Evolutionary conservation across 805 yeast genomes (phyloP), one percentile per base, ranked within the genome.

Genomic region (Starmerella apicola): DNA sequence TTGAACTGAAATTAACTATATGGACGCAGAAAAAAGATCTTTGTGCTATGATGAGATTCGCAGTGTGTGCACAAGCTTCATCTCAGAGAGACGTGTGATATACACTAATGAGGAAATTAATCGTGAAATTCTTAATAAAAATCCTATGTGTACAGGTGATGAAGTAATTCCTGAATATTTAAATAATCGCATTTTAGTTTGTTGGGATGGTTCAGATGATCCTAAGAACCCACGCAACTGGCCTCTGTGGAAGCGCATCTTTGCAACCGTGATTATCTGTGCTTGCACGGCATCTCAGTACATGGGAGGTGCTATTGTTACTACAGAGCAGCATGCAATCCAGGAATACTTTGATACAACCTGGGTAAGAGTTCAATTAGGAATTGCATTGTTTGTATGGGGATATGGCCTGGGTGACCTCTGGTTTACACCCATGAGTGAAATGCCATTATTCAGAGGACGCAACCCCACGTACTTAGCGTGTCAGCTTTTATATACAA

Each of bases 401-500:
- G 81, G 79, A 4, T 74, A 74, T 51, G 81, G 76, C 32, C 31
- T 72, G 21, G 77, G 78, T 2, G 76, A 77, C 1, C 57, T 74
- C 58, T 46, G 72, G 5, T 67, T 72, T 34, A 65, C 75, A 0
- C 79, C 81, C 5, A 50, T 74, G 50, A 66, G 75, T 7, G 81
- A 75, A 53, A 41, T 66, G 43, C 51, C 53, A 2, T 10, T 31
- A 4, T 67, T 71, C 9, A 53, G 56, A 6, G 78, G 78, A 5
- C 61, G 79, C 44, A 66, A 68, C 34, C 59, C 62, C 26, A 60
- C 71, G 30, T 74, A 72, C 50, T 55, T 67, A 24, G 34, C 57
- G 19, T 62, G 78, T 1, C 55, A 72, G 29, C 58, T 71, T 41
- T 29, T 72, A 3, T 75, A 71, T 45, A 52, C 63, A 38, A 56